A percentile compares a stretch with the other conserved stretches of the same genome.
phyloP scores from a whole-genome alignment of 2,329 filamentous ascomycete genomes.

The Trichoderma pleuroti region DNA sequence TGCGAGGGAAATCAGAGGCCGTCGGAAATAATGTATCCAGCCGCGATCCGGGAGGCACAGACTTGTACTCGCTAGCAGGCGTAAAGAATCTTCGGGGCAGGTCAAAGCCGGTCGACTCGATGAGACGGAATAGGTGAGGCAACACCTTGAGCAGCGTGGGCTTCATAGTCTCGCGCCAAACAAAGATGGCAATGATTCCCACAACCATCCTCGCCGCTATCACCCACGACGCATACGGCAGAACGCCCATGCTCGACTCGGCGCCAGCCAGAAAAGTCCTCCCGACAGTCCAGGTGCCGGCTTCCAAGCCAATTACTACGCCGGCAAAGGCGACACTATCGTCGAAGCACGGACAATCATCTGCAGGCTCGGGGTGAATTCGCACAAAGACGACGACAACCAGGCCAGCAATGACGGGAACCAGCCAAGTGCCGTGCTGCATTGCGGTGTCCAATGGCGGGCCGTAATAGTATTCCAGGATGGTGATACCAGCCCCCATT shows the following conservation, averaged over 20 bases:
- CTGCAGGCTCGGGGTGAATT: conserved; percentile 90
- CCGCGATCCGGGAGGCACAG: conserved; percentile 65
- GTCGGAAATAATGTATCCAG: conserved; percentile 85
- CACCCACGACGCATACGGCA: conserved; percentile 61
- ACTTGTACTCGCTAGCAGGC: conserved; percentile 84
- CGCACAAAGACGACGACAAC: conserved; percentile 73
- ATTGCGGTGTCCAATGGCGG: conserved; percentile 68
- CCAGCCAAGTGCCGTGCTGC: conserved; percentile 59
- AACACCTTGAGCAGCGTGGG: conserved; percentile 71
- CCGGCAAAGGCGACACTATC: conserved; percentile 92
- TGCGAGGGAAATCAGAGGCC: conserved; percentile 79
- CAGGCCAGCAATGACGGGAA: conserved; percentile 60
- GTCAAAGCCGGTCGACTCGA: conserved; percentile 74
- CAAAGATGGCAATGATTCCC: conserved; percentile 79
- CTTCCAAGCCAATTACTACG: conserved; percentile 79
- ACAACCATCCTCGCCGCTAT: conserved; percentile 67
- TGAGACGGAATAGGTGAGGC: conserved; percentile 80
- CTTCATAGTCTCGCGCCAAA: conserved; percentile 89
- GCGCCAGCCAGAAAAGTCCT: conserved; percentile 46
- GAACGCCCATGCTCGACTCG: conserved; percentile 60
- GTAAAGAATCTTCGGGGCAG: conserved; percentile 89
- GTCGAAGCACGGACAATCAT: conserved; percentile 96
- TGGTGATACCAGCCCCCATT: conserved; percentile 65
- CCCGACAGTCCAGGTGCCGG: conserved; percentile 79
- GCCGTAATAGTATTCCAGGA: conserved; percentile 58